Conservation (phyloP, 768 basidiomycete species). For the Serendipita vermifera region DNA sequence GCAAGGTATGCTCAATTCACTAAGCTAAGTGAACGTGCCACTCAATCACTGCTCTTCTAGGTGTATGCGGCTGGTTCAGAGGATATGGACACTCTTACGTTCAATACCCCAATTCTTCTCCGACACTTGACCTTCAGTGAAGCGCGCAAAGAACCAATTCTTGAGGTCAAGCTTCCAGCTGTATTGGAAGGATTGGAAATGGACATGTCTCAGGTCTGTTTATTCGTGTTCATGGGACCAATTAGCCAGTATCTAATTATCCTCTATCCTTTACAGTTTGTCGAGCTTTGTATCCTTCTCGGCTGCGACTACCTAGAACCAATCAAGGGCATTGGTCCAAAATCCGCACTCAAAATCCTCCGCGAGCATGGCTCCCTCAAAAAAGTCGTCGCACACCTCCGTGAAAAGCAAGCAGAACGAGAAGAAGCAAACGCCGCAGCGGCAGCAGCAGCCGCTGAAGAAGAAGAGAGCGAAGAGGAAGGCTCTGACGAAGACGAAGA, state of each 20-base stretch:
- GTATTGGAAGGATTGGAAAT: slow-evolving; percentile 84
- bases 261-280: slow-evolving; percentile 45
- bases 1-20: slow-evolving; percentile 44
- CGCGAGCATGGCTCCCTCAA: slow-evolving; percentile 65
- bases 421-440: too few species aligned
- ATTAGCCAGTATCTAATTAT: neutral
- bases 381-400: slow-evolving; percentile 61
- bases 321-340: slow-evolving; percentile 93
- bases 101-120: slow-evolving; percentile 78
- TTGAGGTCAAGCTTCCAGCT: slow-evolving; percentile 70
- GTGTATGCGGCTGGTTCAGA: slow-evolving; percentile 97
- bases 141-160: slow-evolving; percentile 93
- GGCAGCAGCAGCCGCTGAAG: too few species aligned
- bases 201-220: slow-evolving; percentile 71
- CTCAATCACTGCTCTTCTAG: slow-evolving; percentile 27
- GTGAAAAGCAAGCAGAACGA: slow-evolving; percentile 48
- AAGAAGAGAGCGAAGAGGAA: too few species aligned
- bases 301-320: slow-evolving; percentile 99
- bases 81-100: slow-evolving; percentile 99
- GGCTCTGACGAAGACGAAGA: too few species aligned
- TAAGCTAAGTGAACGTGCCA: neutral
- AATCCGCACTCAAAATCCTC: slow-evolving; percentile 85
- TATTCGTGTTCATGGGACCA: neutral
- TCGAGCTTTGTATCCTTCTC: slow-evolving; percentile 89
- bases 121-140: slow-evolving; percentile 97